phyloP scores from a whole-genome alignment of 108 stramenopile genomes.

The Cyclotella kingstonii region DNA sequence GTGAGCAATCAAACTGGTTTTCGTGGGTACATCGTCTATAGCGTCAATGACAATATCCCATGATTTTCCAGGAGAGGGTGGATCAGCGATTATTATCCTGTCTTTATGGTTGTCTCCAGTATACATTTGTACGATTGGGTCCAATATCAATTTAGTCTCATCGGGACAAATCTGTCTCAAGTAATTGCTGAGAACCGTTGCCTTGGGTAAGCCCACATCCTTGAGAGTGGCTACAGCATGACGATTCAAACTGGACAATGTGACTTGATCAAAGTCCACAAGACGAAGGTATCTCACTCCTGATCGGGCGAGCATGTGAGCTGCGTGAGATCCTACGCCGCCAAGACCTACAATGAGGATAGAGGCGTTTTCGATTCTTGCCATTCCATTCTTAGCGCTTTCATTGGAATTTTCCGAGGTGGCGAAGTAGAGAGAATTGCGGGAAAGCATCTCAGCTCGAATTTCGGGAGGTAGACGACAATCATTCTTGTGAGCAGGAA shows the following conservation, averaged over 20 bases:
- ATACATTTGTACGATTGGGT: slow-evolving; percentile 72
- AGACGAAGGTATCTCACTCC: slow-evolving; percentile 88
- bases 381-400: slow-evolving; percentile 11
- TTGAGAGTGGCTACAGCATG: slow-evolving; percentile 95
- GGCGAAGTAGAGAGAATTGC: slow-evolving; percentile 85
- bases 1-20: slow-evolving; percentile 83
- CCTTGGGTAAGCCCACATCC: slow-evolving; percentile 94
- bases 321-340: slow-evolving; percentile 94
- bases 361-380: slow-evolving; percentile 31
- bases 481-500: not conserved
- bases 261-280: slow-evolving; percentile 99
- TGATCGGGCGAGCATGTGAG: slow-evolving; percentile 92
- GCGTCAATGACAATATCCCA: slow-evolving; percentile 96
- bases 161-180: slow-evolving; percentile 67
- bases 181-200: slow-evolving; percentile 58
- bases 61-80: slow-evolving; percentile 21
- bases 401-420: slow-evolving; percentile 1
- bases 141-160: slow-evolving; percentile 39
- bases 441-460: slow-evolving; percentile 91
- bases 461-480: slow-evolving; percentile 49
- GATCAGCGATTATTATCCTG: slow-evolving; percentile 49
- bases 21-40: slow-evolving; percentile 98
- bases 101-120: slow-evolving; percentile 58
- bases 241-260: slow-evolving; percentile 94
- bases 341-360: slow-evolving; percentile 95